Evolutionary conservation across 768 basidiomycete species (phyloP).

Genomic region (Kondoa subrosea): DNA sequence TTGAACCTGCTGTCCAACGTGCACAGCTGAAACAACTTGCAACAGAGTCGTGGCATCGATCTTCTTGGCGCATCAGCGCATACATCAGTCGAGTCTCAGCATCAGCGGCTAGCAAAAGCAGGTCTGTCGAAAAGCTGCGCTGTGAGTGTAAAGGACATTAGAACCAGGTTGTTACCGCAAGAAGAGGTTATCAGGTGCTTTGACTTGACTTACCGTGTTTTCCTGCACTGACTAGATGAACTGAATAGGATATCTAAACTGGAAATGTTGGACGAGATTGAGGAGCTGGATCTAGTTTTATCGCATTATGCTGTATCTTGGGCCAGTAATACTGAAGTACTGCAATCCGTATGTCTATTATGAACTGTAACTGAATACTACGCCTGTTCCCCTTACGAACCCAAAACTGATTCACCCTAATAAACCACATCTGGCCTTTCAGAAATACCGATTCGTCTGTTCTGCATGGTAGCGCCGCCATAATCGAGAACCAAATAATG

Average conservation of each 20-base stretch:
- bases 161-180: slow-evolving; percentile 32
- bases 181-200: slow-evolving; percentile 30
- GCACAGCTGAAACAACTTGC: background rate
- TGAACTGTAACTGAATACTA: too few relatives aligned
- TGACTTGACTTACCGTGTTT: background rate
- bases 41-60: slow-evolving; percentile 50
- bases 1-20: background rate
- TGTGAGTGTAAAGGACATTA: slow-evolving; percentile 53
- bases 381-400: too few relatives aligned
- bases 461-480: background rate
- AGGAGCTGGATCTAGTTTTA: slow-evolving; percentile 80
- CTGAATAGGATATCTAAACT: slow-evolving; percentile 50
- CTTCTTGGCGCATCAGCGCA: slow-evolving; percentile 59
- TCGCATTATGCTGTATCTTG: slow-evolving; percentile 80
- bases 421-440: background rate
- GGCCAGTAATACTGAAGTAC: slow-evolving; percentile 31
- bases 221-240: background rate
- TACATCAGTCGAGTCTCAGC: slow-evolving; percentile 42
- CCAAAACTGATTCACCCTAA: too few relatives aligned
- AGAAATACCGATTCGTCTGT: background rate
- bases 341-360: background rate
- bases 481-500: slow-evolving; percentile 2
- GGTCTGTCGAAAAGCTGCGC: slow-evolving; percentile 46
- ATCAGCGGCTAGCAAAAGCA: slow-evolving; percentile 43
- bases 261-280: slow-evolving; percentile 82